Conservation (phyloP, 2,329 filamentous ascomycete species). For the Golovinomyces cichoracearum region DNA sequence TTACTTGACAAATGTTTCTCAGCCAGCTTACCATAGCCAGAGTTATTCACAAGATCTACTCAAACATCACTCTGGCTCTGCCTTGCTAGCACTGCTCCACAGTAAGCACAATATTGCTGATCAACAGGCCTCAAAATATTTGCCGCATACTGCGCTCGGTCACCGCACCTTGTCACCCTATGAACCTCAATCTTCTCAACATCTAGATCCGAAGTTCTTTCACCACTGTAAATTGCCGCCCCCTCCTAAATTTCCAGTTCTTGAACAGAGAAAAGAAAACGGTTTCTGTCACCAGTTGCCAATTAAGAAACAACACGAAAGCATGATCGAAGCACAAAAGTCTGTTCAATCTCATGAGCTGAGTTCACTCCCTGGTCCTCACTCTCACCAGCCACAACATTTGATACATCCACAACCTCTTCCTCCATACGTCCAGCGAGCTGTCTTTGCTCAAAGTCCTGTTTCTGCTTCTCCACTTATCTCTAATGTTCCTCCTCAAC, state of each 20-base stretch:
- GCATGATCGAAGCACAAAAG: slow-evolving; percentile 2
- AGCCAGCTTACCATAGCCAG: slow-evolving; percentile 25
- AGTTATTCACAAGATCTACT: slow-evolving; percentile 6
- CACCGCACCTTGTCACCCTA: slow-evolving; percentile 24
- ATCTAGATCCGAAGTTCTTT: slow-evolving; percentile 26
- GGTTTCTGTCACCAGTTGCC: slow-evolving; percentile 10
- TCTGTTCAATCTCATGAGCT: slow-evolving; percentile 1
- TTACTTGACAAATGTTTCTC: slow-evolving; percentile 29
- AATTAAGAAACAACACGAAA: slow-evolving; percentile 3
- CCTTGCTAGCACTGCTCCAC: slow-evolving; percentile 28
- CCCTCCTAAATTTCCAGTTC: slow-evolving; percentile 23
- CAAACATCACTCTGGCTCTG: slow-evolving; percentile 17
- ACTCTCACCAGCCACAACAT: slow-evolving; percentile 13
- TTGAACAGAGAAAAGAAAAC: slow-evolving; percentile 12
- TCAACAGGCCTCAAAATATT: slow-evolving; percentile 5
- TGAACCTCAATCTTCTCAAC: slow-evolving; percentile 31
- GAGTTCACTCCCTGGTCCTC: background rate
- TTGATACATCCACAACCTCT: slow-evolving; percentile 16
- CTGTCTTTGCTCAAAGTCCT: slow-evolving; percentile 21
- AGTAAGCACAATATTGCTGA: slow-evolving; percentile 11
- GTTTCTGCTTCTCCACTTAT: slow-evolving; percentile 15
- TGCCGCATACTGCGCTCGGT: slow-evolving; percentile 27
- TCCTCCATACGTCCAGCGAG: slow-evolving; percentile 29
- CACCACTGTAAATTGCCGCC: slow-evolving; percentile 22
- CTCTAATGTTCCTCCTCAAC: slow-evolving; percentile 7